Percentiles rank a stretch among this genome's conserved stretches.
Conservation (phyloP, 2,329 filamentous ascomycete species). For the Dactylellina leptospora region DNA sequence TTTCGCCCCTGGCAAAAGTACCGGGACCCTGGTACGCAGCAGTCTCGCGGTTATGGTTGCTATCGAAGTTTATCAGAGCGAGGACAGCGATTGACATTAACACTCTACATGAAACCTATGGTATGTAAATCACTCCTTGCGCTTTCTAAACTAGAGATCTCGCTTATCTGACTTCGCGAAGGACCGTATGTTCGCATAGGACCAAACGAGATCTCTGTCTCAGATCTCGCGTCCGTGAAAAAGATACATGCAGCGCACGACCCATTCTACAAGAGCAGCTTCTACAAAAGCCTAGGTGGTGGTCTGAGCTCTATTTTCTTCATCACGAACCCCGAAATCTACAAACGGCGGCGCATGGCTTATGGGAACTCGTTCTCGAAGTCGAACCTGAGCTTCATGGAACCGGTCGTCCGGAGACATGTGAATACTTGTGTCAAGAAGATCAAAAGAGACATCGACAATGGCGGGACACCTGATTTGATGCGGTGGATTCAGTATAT, state of each 20-base stretch:
- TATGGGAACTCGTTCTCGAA: constrained; percentile 16
- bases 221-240: constrained; percentile 5
- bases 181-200: constrained; percentile 26
- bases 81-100: neutral
- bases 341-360: constrained; percentile 2
- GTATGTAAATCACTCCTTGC: neutral
- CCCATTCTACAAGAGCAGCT: constrained; percentile 5
- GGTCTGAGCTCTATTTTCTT: neutral
- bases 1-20: constrained; percentile 1
- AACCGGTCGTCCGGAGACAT: constrained; percentile 8
- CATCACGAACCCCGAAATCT: neutral
- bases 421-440: constrained; percentile 9
- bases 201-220: constrained; percentile 19
- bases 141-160: neutral
- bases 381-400: constrained; percentile 6
- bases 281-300: neutral
- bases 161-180: neutral
- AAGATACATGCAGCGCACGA: constrained; percentile 17
- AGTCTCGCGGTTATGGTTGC: neutral
- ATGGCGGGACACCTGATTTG: neutral
- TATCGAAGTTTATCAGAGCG: neutral
- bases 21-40: neutral
- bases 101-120: neutral
- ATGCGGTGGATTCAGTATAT: constrained; percentile 17
- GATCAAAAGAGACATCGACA: constrained; percentile 11